phyloP scores from a whole-genome alignment of 139 green algal species.

The Picochlorum sp. region DNA sequence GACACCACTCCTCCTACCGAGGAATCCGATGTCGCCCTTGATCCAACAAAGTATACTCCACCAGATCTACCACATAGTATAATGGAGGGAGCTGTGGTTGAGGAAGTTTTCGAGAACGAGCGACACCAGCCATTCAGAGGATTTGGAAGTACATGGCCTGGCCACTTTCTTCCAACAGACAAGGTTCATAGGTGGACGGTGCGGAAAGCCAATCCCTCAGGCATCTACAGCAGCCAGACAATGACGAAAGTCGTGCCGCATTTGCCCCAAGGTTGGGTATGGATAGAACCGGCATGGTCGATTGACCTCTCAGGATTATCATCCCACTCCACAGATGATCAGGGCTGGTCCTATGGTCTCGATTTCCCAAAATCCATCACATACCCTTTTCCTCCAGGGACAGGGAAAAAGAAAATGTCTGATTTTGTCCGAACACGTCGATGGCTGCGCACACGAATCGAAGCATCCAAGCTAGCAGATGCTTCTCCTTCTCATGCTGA shows the following conservation, averaged over 20 bases:
- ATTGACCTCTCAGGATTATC: constrained; percentile 55
- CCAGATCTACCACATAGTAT: not conserved
- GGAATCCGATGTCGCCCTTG: not conserved
- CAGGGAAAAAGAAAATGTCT: constrained; percentile 30
- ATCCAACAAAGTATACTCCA: not conserved
- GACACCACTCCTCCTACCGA: too few relatives aligned
- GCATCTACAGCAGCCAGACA: not conserved
- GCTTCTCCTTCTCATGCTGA: not conserved
- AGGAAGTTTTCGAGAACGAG: constrained; percentile 86
- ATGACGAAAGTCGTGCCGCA: constrained; percentile 5
- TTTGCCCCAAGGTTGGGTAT: constrained; percentile 34
- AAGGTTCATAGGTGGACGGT: constrained; percentile 56
- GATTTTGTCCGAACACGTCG: constrained; percentile 55
- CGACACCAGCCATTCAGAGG: constrained; percentile 73
- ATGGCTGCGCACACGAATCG: constrained; percentile 49
- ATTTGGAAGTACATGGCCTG: constrained; percentile 75
- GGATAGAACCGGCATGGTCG: constrained; percentile 58
- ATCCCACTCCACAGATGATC: constrained; percentile 30
- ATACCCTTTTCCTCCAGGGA: constrained; percentile 28
- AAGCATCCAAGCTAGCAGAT: not conserved
- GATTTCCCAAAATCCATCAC: constrained; percentile 51
- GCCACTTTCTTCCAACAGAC: constrained; percentile 80
- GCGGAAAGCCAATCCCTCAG: constrained; percentile 5
- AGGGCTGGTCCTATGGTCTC: constrained; percentile 73
- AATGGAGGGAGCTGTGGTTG: constrained; percentile 26